Conservation (phyloP, 2,329 filamentous ascomycete species). For the Byssoonygena ceratinophila region DNA sequence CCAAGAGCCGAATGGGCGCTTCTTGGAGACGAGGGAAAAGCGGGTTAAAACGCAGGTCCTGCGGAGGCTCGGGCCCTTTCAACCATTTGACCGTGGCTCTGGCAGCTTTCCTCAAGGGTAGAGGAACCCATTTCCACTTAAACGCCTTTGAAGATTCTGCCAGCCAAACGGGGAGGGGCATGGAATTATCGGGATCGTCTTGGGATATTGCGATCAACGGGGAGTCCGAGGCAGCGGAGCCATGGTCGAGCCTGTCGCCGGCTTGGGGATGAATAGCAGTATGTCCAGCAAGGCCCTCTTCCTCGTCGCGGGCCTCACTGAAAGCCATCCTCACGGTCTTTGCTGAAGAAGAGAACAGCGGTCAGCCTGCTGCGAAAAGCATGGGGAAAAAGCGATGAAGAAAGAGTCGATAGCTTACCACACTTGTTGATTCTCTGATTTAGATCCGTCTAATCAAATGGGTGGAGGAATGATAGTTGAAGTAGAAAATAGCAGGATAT, state of each 20-base stretch:
- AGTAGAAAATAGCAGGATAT: not conserved
- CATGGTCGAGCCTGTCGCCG: slow-evolving; percentile 26
- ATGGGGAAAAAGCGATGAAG: no score
- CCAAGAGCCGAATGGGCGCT: slow-evolving; percentile 36
- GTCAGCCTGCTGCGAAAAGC: not conserved
- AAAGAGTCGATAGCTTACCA: no score
- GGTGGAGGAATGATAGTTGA: not conserved
- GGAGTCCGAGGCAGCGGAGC: slow-evolving; percentile 26
- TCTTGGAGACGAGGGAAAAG: slow-evolving; percentile 39
- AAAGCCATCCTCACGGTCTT: slow-evolving; percentile 20
- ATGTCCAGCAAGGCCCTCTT: slow-evolving; percentile 20
- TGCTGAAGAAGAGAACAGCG: not conserved
- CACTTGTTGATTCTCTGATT: no score
- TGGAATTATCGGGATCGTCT: not conserved
- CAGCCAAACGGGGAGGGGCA: slow-evolving; percentile 39
- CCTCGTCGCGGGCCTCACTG: slow-evolving; percentile 27
- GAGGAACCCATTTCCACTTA: slow-evolving; percentile 40
- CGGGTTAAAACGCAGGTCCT: slow-evolving; percentile 37
- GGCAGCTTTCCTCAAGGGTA: slow-evolving; percentile 36
- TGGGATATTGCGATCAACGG: slow-evolving; percentile 7
- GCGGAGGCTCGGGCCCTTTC: slow-evolving; percentile 40
- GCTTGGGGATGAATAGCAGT: slow-evolving; percentile 28
- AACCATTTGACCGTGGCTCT: slow-evolving; percentile 38
- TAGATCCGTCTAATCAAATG: no score
- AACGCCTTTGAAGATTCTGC: slow-evolving; percentile 39